Evolutionary conservation across 805 yeast species (phyloP).

Genomic region (Candida morakotiae): DNA sequence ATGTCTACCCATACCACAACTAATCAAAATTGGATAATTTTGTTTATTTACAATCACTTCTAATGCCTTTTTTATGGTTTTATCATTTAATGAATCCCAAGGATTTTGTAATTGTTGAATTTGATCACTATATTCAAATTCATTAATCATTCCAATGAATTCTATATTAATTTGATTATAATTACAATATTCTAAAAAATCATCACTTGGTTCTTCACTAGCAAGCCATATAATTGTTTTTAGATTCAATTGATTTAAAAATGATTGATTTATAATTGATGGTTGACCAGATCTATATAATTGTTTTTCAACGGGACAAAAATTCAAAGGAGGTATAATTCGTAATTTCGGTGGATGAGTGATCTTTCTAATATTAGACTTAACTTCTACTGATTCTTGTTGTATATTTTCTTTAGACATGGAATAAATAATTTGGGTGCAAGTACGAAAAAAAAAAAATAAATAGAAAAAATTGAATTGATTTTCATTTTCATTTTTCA

Average conservation of each 20-base stretch:
- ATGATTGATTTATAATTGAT: slow-evolving; percentile 85
- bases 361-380: slow-evolving; percentile 13
- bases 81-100: slow-evolving; percentile 92
- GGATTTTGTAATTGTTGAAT: slow-evolving; percentile 55
- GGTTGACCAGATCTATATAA: slow-evolving; percentile 94
- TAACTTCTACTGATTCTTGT: background rate
- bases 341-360: slow-evolving; percentile 55
- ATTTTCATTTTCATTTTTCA: background rate
- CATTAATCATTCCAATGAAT: slow-evolving; percentile 79
- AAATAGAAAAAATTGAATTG: too few relatives aligned
- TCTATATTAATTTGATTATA: slow-evolving; percentile 68
- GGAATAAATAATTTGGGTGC: too few relatives aligned
- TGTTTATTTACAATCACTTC: slow-evolving; percentile 66
- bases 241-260: slow-evolving; percentile 67
- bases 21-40: slow-evolving; percentile 83
- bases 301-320: slow-evolving; percentile 88
- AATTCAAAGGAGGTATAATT: slow-evolving; percentile 90
- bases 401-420: too few relatives aligned
- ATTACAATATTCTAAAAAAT: slow-evolving; percentile 76
- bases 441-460: too few relatives aligned
- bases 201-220: slow-evolving; percentile 91
- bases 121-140: slow-evolving; percentile 29
- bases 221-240: slow-evolving; percentile 91
- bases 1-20: slow-evolving; percentile 99
- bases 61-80: slow-evolving; percentile 73